phyloP scores from a whole-genome alignment of 208 protist genomes.

The Sergeia podlipaevii region DNA sequence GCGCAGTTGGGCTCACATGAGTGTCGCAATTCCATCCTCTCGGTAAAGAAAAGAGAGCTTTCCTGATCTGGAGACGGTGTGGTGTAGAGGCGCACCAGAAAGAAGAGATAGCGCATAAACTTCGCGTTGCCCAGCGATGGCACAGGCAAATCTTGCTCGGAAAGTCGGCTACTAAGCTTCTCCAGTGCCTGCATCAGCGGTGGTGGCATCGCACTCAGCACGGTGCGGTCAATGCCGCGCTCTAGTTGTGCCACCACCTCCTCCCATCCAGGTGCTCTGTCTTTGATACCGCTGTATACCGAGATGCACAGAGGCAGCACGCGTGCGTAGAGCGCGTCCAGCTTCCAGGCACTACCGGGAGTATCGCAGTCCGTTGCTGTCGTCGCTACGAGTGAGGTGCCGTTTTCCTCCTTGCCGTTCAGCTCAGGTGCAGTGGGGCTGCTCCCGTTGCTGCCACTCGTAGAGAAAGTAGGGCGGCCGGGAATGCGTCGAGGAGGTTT shows the following conservation, averaged over 20 bases:
- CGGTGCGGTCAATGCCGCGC: slow-evolving; percentile 17
- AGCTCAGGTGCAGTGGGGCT: neutral
- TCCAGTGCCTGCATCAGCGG: slow-evolving; percentile 5
- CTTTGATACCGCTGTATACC: slow-evolving; percentile 27
- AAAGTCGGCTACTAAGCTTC: neutral
- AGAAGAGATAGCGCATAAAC: slow-evolving; percentile 14
- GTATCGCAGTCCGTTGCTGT: neutral
- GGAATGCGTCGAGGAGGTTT: too few species aligned
- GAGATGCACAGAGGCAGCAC: slow-evolving; percentile 28
- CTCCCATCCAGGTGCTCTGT: slow-evolving; percentile 12
- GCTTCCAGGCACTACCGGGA: slow-evolving; percentile 18
- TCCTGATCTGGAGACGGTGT: slow-evolving; percentile 7
- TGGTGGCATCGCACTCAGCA: slow-evolving; percentile 14
- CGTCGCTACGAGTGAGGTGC: neutral
- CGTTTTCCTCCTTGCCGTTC: slow-evolving; percentile 5
- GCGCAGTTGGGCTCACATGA: slow-evolving; percentile 53
- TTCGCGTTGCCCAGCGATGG: neutral
- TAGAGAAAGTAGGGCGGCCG: neutral
- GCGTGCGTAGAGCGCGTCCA: slow-evolving; percentile 14
- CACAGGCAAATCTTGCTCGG: neutral
- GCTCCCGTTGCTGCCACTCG: neutral
- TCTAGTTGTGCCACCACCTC: slow-evolving; percentile 13
- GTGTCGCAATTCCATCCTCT: slow-evolving; percentile 36
- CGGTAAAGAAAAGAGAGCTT: slow-evolving; percentile 12
- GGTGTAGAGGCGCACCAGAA: slow-evolving; percentile 16